Evolutionary conservation across 805 yeast species (phyloP), one percentile per base, ranked within the genome.

Genomic region (Lipomyces sp.): DNA sequence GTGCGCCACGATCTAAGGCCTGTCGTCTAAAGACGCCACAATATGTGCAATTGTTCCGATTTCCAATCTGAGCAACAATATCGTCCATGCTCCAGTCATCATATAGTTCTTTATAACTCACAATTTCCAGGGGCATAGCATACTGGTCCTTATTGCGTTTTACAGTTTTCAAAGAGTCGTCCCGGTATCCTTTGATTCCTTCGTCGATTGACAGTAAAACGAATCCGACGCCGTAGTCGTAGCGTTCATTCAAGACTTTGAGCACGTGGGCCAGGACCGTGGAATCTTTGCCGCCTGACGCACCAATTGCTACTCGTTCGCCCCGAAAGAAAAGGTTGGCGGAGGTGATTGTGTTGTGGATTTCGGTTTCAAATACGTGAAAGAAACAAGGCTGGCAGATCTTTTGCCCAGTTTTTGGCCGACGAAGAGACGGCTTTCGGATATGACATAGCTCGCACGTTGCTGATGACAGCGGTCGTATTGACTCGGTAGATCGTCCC

Each of bases 281-380:
- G 3, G 97, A 91, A 77, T 95, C 99, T 74, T 95, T 95, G 62
- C 99, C 99, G 33, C 99, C 99, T 0, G 97, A 91, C 0, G 99
- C 99, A 18, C 99, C 99, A 32, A 95, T 93, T 18, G 98, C 99
- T 1, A 95, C 93, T 34, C 80, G 84, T 75, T 95, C 99, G 15
- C 98, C 98, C 0, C 80, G 82, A 32, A 85, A 77, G 73, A 95
- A 95, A 58, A 95, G 82, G 0, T 85, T 81, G 62, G 89, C 88
- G 45, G 84, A 80, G 13, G 83, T 80, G 57, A 95, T 94, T 1
- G 99, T 94, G 73, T 92, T 85, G 80, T 95, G 99, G 69, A 95
- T 90, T 76, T 95, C 99, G 0, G 96, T 90, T 79, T 95, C 99
- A 78, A 95, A 95, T 2, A 92, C 96, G 66, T 85, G 83, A 76